These are phyloP conservation scores for Colletotrichum coccodes DNA, from an alignment of 2,329 filamentous ascomycete genomes.

Conservation along the genomic window DNA sequence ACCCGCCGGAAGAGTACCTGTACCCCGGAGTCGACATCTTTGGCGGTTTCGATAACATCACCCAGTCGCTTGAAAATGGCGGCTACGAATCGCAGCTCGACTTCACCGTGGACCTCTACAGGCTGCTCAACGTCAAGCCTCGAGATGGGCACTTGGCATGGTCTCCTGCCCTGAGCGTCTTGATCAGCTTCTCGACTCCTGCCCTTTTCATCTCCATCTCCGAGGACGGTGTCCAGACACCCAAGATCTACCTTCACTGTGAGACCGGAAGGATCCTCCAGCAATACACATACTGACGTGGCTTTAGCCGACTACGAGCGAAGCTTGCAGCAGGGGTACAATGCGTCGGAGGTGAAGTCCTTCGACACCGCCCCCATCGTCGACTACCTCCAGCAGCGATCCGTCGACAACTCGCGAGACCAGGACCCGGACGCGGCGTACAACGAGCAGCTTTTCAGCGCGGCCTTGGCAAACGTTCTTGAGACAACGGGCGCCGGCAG, in stretches of 20 bases:
- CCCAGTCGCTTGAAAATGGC: slow-evolving; percentile 17
- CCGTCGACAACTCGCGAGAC: slow-evolving; percentile 24
- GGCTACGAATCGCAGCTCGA: slow-evolving; percentile 34
- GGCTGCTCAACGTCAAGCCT: slow-evolving; percentile 28
- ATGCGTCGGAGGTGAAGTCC: slow-evolving; percentile 9
- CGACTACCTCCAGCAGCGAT: slow-evolving; percentile 30
- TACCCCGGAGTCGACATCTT: slow-evolving; percentile 36
- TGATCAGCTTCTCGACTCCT: slow-evolving; percentile 23
- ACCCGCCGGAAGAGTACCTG: slow-evolving; percentile 35
- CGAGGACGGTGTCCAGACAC: slow-evolving; percentile 23
- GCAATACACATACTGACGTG: neutral
- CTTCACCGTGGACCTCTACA: slow-evolving; percentile 34
- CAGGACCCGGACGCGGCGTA: slow-evolving; percentile 36
- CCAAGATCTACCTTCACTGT: slow-evolving; percentile 31
- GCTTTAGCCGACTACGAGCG: slow-evolving; percentile 22
- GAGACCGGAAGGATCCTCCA: neutral
- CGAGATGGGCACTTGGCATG: slow-evolving; percentile 34
- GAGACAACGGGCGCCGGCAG: neutral
- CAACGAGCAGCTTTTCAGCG: slow-evolving; percentile 29
- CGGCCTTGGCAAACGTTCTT: slow-evolving; percentile 12
- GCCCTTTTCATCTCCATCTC: slow-evolving; percentile 35
- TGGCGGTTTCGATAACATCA: slow-evolving; percentile 34
- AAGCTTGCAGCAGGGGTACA: slow-evolving; percentile 12
- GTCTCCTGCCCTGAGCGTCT: slow-evolving; percentile 12
- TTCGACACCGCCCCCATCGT: slow-evolving; percentile 15